Base-by-base conservation (phyloP, 345 rosid species). In the Psidium guajava region DNA sequence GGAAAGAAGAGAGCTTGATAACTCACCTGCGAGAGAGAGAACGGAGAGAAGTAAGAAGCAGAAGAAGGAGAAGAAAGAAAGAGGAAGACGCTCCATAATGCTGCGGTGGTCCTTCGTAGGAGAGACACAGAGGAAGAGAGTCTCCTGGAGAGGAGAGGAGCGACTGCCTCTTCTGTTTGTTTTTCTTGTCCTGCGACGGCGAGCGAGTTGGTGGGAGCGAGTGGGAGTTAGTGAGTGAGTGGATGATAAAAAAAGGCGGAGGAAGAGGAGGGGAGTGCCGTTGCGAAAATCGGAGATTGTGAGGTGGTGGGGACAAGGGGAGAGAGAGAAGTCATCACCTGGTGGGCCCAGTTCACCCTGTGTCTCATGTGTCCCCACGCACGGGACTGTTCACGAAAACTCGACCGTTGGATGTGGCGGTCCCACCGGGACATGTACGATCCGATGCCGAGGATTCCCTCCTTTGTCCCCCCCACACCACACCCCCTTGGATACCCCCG, bases 21-120 rank as follows among this genome's bases (percentile, higher is more conserved):
- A 11, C 24, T 81, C 86, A 90, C 92, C 92, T 84, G 92, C 85
- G 42, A 88, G 40, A 84, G 55, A 32, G 80, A 90, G 55, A 50
- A 54, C 27, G 32, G 83, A 80, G 77, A 88, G 77, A 11, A 88
- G 83, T 2, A 84, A 16, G 73, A 69, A n/a, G n/a, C n/a, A 50
- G 42, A 56, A 6, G 83, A 84, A 49, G 61, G 77, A 25, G 28
- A 24, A 49, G 69, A 14, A 54, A 51, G 64, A 16, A 52, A 86
- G 18, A 24, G 36, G n/a, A 49, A 21, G 85, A 49, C 64, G 86
- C 54, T 24, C 89, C 93, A 91, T 91, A 75, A 58, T 86, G 83
- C 12, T 5, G 42, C 4, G 83, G 40, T 15, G 57, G 40, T 24
- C 8, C 83, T 82, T 1, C 75, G 0, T 0, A 32, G 42, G 3